Evolutionary conservation across 768 basidiomycete genomes (phyloP).

Genomic region (Boletus rubroflammeus): DNA sequence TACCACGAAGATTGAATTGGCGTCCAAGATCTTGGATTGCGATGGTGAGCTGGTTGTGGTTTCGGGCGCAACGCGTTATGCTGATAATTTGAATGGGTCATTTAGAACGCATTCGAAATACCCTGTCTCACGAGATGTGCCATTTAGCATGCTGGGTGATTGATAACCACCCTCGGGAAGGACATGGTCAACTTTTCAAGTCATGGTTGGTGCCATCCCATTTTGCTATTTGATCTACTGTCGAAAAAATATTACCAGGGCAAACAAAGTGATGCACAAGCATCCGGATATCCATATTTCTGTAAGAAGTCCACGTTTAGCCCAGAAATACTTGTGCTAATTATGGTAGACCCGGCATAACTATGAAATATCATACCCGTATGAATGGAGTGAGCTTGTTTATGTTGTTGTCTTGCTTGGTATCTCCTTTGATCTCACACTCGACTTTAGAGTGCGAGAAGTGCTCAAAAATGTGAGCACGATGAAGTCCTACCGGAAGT

Average conservation of each 20-base stretch:
- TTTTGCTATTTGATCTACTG: background rate
- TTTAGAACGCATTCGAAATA: conserved; percentile 75
- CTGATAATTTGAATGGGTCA: background rate
- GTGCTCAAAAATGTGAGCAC: conserved; percentile 58
- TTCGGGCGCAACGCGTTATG: too few relatives aligned
- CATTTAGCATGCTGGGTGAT: conserved; percentile 88
- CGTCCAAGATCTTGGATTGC: conserved; percentile 74
- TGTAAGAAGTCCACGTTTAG: conserved; percentile 35
- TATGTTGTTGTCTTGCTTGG: background rate
- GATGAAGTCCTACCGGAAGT: background rate
- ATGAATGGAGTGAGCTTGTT: conserved; percentile 59
- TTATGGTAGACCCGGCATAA: conserved; percentile 57
- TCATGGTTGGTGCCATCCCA: conserved; percentile 47
- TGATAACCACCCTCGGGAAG: conserved; percentile 62
- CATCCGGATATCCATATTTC: conserved; percentile 71
- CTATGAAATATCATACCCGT: conserved; percentile 74
- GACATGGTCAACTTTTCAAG: conserved; percentile 71
- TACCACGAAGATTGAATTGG: conserved; percentile 69
- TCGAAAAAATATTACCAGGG: conserved; percentile 40
- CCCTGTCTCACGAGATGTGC: conserved; percentile 90
- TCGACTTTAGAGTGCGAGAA: conserved; percentile 51
- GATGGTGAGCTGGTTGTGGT: conserved; percentile 47
- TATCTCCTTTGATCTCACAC: conserved; percentile 1
- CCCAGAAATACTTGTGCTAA: background rate
- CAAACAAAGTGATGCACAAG: conserved; percentile 61